Base-by-base conservation (phyloP, 139 green algal species). In the Chlamydomonas eustigma region DNA sequence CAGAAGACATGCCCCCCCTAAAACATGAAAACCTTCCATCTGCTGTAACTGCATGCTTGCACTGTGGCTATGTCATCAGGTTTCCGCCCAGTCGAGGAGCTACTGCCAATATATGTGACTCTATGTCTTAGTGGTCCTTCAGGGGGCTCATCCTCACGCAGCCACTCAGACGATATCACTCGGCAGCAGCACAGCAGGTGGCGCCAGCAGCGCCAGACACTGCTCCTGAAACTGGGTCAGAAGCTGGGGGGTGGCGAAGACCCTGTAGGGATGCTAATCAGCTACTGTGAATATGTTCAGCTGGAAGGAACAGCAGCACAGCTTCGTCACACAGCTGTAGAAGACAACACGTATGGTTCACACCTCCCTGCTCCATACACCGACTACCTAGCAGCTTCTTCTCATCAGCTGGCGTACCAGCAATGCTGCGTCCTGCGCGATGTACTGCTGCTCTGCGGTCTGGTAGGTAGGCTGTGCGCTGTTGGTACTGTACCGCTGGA, bases 111-210 rank as follows among this genome's bases (percentile, higher is more conserved):
- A 28, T 81, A 85, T 24, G 37, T 67, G 2, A 69, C 83, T 34
- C 75, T 86, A 37, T 80, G 79, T 58, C 31, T 86, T 37, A 8
- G 78, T 28, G 84, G 84, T 3, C 83, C 83, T 0, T n/a, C n/a
- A n/a, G 44, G 25, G 2, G 22, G 50, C 35, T 1, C 22, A 22
- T 3, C 25, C 24, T 0, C 65, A 51, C 33, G 65, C 37, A 2
- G 66, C 33, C 3, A 65, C 50, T n/a, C n/a, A n/a, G 37, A 78
- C 74, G 73, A 86, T 50, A 52, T 65, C 22, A 52, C 76, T 0
- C 66, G 76, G 2, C 76, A 80, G 39, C 67, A 80, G 66, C 73
- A 78, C 28, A 76, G 39, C 66, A 58, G 2, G 31, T 83, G 73
- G 80, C 70, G 74, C 31, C 77, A 78, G 70, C 52, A 39, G 63